Base-by-base conservation (phyloP, 2,329 filamentous ascomycete species). In the Grosmannia clavigera region DNA sequence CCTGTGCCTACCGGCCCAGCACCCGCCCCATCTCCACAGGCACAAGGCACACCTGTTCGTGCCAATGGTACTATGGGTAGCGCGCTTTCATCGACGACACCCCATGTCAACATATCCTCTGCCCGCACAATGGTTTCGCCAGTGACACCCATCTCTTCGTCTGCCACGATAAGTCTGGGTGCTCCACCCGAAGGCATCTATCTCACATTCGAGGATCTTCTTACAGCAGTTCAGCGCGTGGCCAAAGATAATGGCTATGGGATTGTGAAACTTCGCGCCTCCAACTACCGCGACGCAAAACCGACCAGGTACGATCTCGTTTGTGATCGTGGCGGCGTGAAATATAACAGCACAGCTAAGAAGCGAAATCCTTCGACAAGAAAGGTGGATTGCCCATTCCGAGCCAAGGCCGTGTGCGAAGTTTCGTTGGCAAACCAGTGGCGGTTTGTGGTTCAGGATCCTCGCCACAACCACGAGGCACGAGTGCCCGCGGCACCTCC, bases 261-360 rank as follows among this genome's bases (percentile, higher is more conserved):
- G 48, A 81, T 84, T 16, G 81, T 84, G 64, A 84, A 84, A 72
- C 73, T 84, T 12, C 78, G 81, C 43, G 81, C 81, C 5, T 83
- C 81, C 66, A 84, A 84, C 70, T 84, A 84, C 65, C 81, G 81
- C 53, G 81, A 84, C 59, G 78, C 80, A 62, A 83, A 83, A 65
- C 81, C 81, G 1, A 84, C 81, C 25, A 78, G 81, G 19, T 84
- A 83, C 70, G 81, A 84, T 64, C 74, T 84, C 12, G 81, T 84
- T 40, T 84, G 81, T 70, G 81, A 84, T 64, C 80, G 81, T 50
- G 81, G 81, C 59, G 81, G 81, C 62, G 81, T 84, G 68, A 84
- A 84, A 70, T 84, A 84, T 71, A 82, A 75, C 72, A 84, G 81
- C 70, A 84, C 81, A 1, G 81, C 81, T 9, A 84, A 84, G 75